Evolutionary conservation across 2,329 filamentous ascomycete genomes (phyloP).

Genomic region (Blumeriella jaapii): DNA sequence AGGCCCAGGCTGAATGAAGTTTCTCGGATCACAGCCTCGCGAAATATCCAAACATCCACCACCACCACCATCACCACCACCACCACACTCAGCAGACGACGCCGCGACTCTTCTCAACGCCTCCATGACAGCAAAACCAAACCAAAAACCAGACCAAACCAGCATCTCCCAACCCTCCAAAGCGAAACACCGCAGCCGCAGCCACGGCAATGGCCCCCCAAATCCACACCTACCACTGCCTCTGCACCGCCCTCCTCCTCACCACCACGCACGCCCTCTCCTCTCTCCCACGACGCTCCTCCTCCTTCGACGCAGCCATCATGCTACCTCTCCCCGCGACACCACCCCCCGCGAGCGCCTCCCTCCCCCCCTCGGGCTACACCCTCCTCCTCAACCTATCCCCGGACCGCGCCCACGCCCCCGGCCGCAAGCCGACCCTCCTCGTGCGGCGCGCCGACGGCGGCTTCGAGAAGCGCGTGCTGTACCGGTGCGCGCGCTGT

Average conservation of each 20-base stretch:
- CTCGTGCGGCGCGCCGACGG: slow-evolving; percentile 46
- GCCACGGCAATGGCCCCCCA: slow-evolving; percentile 3
- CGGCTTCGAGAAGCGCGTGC: slow-evolving; percentile 55
- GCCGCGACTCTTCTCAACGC: too few species aligned
- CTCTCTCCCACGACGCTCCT: slow-evolving; percentile 33
- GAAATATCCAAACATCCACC: background rate
- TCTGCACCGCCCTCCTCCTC: slow-evolving; percentile 54
- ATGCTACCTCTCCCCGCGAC: slow-evolving; percentile 40
- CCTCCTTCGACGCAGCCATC: slow-evolving; percentile 36
- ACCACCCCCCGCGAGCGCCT: background rate
- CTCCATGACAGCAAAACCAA: background rate
- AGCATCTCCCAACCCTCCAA: background rate
- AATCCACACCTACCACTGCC: slow-evolving; percentile 48
- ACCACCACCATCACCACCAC: background rate
- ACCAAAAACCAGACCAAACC: background rate
- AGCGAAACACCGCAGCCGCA: background rate
- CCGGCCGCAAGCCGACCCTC: slow-evolving; percentile 38
- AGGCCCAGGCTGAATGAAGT: background rate
- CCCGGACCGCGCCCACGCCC: too few species aligned
- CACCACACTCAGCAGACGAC: background rate
- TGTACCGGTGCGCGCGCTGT: slow-evolving; percentile 50
- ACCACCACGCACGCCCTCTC: slow-evolving; percentile 43
- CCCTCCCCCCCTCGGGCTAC: slow-evolving; percentile 25
- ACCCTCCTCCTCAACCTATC: slow-evolving; percentile 41
- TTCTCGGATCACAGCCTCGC: slow-evolving; percentile 4